Evolutionary conservation across 257 asterid genomes (phyloP).

Genomic region (Solanum bulbocastanum): DNA sequence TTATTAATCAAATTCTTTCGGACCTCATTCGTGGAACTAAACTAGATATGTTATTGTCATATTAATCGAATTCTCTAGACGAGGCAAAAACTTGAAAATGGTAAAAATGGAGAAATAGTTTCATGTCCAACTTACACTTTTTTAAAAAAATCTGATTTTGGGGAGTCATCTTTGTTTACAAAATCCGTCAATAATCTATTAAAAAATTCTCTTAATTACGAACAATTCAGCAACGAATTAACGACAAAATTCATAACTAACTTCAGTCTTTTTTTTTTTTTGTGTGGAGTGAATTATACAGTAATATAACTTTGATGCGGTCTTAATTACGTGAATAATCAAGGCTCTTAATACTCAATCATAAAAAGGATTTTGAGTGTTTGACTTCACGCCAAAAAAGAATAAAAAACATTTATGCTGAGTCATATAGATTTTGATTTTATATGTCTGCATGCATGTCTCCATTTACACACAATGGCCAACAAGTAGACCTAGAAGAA

Average conservation of each 20-base stretch:
- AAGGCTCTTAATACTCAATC: background rate
- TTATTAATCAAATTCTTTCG: background rate
- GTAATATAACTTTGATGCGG: background rate
- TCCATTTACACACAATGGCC: background rate
- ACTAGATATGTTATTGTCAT: background rate
- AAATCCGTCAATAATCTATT: background rate
- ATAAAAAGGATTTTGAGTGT: background rate
- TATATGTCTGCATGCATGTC: background rate
- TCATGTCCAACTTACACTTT: background rate
- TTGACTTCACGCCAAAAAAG: background rate
- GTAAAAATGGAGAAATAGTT: background rate
- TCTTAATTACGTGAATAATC: background rate
- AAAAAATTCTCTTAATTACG: background rate
- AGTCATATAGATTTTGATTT: background rate
- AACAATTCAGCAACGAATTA: background rate
- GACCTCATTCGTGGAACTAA: rapidly evolving
- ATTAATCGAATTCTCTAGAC: background rate
- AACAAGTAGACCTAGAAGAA: background rate
- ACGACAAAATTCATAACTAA: background rate
- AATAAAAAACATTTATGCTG: background rate
- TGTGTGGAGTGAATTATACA: background rate
- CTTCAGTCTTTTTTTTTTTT: background rate
- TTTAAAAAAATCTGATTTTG: background rate
- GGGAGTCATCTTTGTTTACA: background rate
- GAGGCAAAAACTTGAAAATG: background rate